Conservation (phyloP, 1,284 basidiomycete genomes). For the Papiliotrema terrestris region DNA sequence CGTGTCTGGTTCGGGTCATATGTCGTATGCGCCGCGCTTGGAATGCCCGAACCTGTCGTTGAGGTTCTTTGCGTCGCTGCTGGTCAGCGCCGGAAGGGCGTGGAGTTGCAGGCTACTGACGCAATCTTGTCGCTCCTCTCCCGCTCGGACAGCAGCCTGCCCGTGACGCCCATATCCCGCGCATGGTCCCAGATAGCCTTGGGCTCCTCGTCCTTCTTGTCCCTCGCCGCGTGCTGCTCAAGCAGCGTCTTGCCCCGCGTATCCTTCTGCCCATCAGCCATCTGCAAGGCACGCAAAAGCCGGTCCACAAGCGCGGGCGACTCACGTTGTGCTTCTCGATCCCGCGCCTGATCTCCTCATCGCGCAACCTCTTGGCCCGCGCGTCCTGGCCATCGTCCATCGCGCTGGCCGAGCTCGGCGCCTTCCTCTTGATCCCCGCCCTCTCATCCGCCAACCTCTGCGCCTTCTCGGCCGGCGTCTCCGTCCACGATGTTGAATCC, state of each 20-base stretch:
- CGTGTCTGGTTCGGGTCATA: constrained; percentile 10
- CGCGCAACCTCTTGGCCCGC: constrained; percentile 56
- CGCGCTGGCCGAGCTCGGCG: constrained; percentile 34
- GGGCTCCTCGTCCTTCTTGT: constrained; percentile 53
- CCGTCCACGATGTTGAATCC: constrained; percentile 74
- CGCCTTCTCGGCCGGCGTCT: constrained; percentile 82
- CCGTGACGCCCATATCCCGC: constrained; percentile 78
- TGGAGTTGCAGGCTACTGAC: constrained; percentile 8
- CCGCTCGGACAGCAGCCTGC: constrained; percentile 77
- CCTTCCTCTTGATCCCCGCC: constrained; percentile 71
- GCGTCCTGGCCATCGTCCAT: constrained; percentile 51
- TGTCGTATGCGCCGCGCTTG: constrained; percentile 45
- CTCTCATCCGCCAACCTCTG: constrained; percentile 82
- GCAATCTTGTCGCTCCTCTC: constrained; percentile 70
- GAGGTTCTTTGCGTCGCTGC: constrained; percentile 65
- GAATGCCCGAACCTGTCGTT: constrained; percentile 71
- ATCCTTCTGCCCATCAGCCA: constrained; percentile 3
- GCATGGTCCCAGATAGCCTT: constrained; percentile 80
- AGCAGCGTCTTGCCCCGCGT: constrained; percentile 65
- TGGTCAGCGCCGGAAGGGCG: background rate
- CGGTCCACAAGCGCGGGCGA: constrained; percentile 7
- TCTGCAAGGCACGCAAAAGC: background rate
- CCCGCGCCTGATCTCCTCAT: constrained; percentile 63
- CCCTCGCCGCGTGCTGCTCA: constrained; percentile 57
- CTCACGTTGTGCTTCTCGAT: constrained; percentile 78